phyloP scores from a whole-genome alignment of 257 asterid genomes.

The Verbascum thapsus region DNA sequence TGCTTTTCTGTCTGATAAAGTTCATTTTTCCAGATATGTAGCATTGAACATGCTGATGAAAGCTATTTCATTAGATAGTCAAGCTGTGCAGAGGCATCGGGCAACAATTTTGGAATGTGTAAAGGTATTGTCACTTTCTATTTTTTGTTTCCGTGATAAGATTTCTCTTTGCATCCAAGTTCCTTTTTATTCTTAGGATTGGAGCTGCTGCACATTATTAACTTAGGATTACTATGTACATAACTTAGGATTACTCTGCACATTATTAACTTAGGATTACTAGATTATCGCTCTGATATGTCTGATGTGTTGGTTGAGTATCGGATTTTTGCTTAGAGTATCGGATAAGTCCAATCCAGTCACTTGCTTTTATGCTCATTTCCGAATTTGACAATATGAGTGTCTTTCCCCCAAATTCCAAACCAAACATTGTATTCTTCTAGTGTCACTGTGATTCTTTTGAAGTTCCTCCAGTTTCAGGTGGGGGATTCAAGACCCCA shows the following conservation, averaged over 20 bases:
- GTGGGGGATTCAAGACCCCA: conserved; percentile 4
- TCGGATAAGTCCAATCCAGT: conserved; percentile 13
- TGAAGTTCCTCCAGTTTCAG: conserved; percentile 16
- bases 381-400: conserved; percentile 8
- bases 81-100: conserved; percentile 99
- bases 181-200: conserved; percentile 4
- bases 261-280: conserved; percentile 14
- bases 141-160: conserved; percentile 4
- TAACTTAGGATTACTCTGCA: conserved; percentile 7
- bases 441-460: conserved; percentile 12
- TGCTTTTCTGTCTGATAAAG: conserved; percentile 31
- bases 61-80: conserved; percentile 90
- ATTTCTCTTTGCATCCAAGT: not conserved
- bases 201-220: conserved; percentile 23
- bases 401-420: not conserved
- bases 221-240: conserved; percentile 10
- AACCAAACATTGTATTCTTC: conserved; percentile 18
- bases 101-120: conserved; percentile 96
- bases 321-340: conserved; percentile 3
- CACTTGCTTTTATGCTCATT: conserved; percentile 11
- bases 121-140: conserved; percentile 55
- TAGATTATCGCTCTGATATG: conserved; percentile 11
- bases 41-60: conserved; percentile 97
- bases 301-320: conserved; percentile 11
- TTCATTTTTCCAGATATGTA: conserved; percentile 73